Conservation (phyloP, 257 asterid species). For the Salvia rosmarinus region DNA sequence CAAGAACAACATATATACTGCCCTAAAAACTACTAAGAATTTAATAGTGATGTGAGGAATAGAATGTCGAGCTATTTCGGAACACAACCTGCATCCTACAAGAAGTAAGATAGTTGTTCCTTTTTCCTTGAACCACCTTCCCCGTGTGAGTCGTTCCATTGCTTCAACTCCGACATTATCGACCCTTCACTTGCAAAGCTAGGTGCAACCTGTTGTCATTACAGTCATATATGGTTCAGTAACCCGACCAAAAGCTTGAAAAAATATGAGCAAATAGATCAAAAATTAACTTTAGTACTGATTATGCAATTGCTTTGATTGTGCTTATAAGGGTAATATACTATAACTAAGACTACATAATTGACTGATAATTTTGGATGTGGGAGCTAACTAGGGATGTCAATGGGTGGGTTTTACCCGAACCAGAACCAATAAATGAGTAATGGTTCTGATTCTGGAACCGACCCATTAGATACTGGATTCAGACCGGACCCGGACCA, state of each 20-base stretch:
- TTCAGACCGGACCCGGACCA: too few species aligned
- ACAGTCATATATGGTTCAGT: not conserved
- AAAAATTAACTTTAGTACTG: not conserved
- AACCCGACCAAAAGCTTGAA: not conserved
- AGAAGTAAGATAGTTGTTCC: conserved; percentile 77
- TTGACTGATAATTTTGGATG: not conserved
- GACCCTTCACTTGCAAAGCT: conserved; percentile 76
- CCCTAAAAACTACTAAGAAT: not conserved
- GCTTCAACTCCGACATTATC: conserved; percentile 69
- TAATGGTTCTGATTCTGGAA: too few species aligned
- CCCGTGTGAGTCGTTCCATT: conserved; percentile 73
- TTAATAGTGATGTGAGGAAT: not conserved
- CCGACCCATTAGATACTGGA: too few species aligned
- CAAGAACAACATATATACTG: not conserved
- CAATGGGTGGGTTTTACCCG: too few species aligned
- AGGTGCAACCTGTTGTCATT: conserved; percentile 65
- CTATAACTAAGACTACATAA: too few species aligned
- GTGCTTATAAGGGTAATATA: too few species aligned
- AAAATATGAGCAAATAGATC: not conserved
- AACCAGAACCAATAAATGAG: too few species aligned
- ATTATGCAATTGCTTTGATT: not conserved
- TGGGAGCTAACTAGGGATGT: not conserved
- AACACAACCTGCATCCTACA: conserved; percentile 37
- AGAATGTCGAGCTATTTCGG: not conserved
- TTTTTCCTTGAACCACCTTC: conserved; percentile 89